Evolutionary conservation across 2,329 filamentous ascomycete species (phyloP).

Genomic region (Hymenoscyphus fraxineus): DNA sequence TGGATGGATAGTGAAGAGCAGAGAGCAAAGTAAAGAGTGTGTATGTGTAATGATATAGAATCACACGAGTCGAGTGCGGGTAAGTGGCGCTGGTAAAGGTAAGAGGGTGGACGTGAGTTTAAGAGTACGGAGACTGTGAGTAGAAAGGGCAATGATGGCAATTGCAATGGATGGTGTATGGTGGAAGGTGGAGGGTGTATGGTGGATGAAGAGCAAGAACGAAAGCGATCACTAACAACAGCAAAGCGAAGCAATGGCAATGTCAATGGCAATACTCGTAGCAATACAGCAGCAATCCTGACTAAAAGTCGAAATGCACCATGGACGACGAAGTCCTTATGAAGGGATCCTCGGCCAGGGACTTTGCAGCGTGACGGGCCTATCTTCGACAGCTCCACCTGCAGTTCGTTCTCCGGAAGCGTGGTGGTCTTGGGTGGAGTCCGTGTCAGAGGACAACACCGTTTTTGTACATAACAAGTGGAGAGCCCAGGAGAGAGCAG

Average conservation of each 20-base stretch:
- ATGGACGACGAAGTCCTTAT: conserved; percentile 11
- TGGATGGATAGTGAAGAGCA: neutral
- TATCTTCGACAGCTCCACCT: conserved; percentile 19
- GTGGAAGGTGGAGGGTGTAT: too few relatives aligned
- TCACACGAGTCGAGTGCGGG: conserved; percentile 1
- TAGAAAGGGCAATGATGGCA: neutral
- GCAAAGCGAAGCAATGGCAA: conserved; percentile 1
- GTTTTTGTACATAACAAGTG: conserved; percentile 23
- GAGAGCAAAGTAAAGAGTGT: neutral
- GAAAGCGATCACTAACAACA: neutral
- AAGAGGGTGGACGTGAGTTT: neutral
- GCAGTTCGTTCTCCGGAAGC: conserved; percentile 14
- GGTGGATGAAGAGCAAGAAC: neutral
- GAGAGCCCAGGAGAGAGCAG: neutral
- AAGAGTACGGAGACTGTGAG: neutral
- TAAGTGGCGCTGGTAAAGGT: neutral
- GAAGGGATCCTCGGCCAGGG: conserved; percentile 7
- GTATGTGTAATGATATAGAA: neutral
- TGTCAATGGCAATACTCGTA: neutral
- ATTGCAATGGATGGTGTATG: neutral
- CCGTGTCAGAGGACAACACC: conserved; percentile 23
- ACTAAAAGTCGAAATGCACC: conserved; percentile 17
- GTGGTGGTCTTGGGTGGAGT: conserved; percentile 21
- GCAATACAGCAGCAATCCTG: conserved; percentile 11
- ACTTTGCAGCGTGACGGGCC: conserved; percentile 14